Evolutionary conservation across 2,329 filamentous ascomycete species (phyloP), one percentile per base, ranked within the genome.

Genomic region (Drechslera avenae): DNA sequence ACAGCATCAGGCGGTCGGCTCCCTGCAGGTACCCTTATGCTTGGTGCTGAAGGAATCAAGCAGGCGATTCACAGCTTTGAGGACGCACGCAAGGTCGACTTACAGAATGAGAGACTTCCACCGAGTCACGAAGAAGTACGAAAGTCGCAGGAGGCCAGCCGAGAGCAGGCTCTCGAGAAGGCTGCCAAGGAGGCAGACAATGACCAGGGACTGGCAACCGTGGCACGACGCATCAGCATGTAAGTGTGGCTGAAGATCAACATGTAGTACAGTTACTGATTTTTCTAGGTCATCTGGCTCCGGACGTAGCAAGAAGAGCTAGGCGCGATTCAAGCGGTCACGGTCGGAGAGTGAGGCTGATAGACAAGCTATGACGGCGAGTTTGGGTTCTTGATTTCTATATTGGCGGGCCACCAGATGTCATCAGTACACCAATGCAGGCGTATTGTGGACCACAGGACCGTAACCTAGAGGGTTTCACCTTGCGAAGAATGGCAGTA

Each of bases 41-140:
- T 97, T 45, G 94, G 94, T 52, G 93, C 94, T 1, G 94, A 99
- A 77, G 94, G 94, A 52, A 97, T 97, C 80, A 99, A 97, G 81
- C 92, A 97, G 68, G 94, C 94, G 28, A 99, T 99, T 66, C 93
- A 86, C 76, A 95, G 86, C 64, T 99, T 99, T 63, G 94, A 99
- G 73, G 94, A 99, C 74, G 94, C 94, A 13, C 84, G 91, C 57
- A 97, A 97, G 81, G 92, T 99, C 40, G 94, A 99, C 78, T 69
- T 97, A 57, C 92, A 97, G 78, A 99, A 99, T 74, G 94, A 99
- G 78, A 85, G 91, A 57, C 81, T 99, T 59, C 94, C 94, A 41
- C 94, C 94, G 0, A 94, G 85, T 58, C 89, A 94, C 56, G 93
- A 97, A 40, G 94, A 99, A 75, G 92, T 97, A 16, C 83, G 86